phyloP scores from a whole-genome alignment of 345 rosid genomes.

The Gossypium raimondii region DNA sequence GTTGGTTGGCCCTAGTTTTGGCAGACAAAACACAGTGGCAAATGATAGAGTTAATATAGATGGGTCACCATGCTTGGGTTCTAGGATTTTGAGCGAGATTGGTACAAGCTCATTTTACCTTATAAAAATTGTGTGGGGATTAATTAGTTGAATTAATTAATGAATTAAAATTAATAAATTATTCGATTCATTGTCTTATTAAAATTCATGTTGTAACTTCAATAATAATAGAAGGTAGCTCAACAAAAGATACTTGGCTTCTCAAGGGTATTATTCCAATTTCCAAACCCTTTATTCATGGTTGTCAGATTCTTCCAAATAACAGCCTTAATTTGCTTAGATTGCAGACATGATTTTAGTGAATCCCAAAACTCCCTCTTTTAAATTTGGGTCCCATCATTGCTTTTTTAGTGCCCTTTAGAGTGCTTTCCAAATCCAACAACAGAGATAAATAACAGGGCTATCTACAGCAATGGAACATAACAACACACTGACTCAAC shows the following conservation, averaged over 20 bases:
- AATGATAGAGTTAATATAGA: slow-evolving; percentile 29
- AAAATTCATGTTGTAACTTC: no score
- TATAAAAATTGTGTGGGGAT: no score
- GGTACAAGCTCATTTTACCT: no score
- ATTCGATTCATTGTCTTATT: no score
- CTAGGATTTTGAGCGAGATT: no score
- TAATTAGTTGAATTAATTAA: no score
- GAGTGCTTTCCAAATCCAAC: slow-evolving; percentile 38
- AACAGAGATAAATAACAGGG: slow-evolving; percentile 42
- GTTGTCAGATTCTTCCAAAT: slow-evolving; percentile 60
- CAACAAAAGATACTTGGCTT: slow-evolving; percentile 75
- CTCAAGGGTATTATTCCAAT: slow-evolving; percentile 42
- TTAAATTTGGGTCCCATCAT: slow-evolving; percentile 47
- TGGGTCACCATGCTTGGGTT: no score
- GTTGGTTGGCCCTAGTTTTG: slow-evolving; percentile 19
- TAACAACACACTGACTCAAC: slow-evolving; percentile 25
- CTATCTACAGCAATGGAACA: slow-evolving; percentile 56
- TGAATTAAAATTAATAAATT: no score
- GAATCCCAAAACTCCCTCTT: slow-evolving; percentile 45
- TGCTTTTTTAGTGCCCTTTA: slow-evolving; percentile 60
- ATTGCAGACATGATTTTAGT: slow-evolving; percentile 51
- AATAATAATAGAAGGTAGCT: neutral
- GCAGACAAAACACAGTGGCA: slow-evolving; percentile 48
- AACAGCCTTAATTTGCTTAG: slow-evolving; percentile 68
- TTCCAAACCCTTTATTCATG: slow-evolving; percentile 49